Conservation (phyloP, 495 filamentous ascomycete genomes). For the Aspergillus biplanus region DNA sequence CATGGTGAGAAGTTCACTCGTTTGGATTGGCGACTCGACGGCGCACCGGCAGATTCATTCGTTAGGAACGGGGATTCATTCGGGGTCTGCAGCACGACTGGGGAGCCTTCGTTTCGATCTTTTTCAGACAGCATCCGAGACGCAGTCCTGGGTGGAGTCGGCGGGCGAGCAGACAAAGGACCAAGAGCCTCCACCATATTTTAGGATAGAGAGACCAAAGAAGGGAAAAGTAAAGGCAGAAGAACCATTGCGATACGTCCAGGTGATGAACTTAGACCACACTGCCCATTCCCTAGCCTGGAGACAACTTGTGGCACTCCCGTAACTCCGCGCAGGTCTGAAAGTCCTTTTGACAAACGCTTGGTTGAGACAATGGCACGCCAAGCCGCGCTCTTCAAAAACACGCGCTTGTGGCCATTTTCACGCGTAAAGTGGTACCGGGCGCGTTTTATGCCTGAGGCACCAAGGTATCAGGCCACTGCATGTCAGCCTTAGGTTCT, state of each 20-base stretch:
- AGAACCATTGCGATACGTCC: constrained; percentile 39
- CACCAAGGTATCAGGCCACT: constrained; percentile 21
- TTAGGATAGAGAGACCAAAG: constrained; percentile 26
- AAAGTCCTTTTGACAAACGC: constrained; percentile 19
- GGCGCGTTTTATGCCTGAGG: constrained; percentile 34
- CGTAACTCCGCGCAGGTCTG: constrained; percentile 1
- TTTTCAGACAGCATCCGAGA: constrained; percentile 40
- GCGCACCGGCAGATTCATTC: constrained; percentile 35
- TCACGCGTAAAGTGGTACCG: constrained; percentile 46
- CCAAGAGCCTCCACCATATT: constrained; percentile 58
- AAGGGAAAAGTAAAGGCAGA: constrained; percentile 22
- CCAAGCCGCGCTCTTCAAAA: constrained; percentile 31
- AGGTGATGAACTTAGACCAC: constrained; percentile 27
- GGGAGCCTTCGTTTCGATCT: constrained; percentile 35
- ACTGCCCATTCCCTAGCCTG: constrained; percentile 22
- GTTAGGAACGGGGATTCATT: constrained; percentile 52
- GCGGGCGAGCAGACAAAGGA: constrained; percentile 57
- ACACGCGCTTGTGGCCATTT: constrained; percentile 40
- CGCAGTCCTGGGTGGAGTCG: constrained; percentile 65
- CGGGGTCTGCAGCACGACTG: constrained; percentile 47
- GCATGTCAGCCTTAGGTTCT: constrained; percentile 3
- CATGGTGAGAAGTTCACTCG: constrained; percentile 75
- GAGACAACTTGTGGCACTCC: constrained; percentile 5
- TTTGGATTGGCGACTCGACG: constrained; percentile 59
- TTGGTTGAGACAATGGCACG: constrained; percentile 20